Percentiles rank a stretch among this genome's conserved stretches.
Conservation (phyloP, 306 rosid genomes). For the Malus sieversii region DNA sequence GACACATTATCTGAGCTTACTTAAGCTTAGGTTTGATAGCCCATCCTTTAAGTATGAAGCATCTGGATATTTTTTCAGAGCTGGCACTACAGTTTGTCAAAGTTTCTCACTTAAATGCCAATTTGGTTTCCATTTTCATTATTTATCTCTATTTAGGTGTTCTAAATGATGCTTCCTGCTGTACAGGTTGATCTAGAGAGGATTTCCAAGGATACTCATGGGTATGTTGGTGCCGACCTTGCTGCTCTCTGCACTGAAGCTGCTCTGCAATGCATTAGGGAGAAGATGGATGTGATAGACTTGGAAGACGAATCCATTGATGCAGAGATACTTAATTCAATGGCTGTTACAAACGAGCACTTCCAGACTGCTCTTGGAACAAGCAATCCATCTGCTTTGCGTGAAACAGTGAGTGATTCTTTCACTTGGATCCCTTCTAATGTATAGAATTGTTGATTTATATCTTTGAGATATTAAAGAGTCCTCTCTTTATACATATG, state of each 20-base stretch:
- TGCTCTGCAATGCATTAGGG: conserved; percentile 63
- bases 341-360: conserved; percentile 62
- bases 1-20: background rate
- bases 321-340: conserved; percentile 54
- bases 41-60: background rate
- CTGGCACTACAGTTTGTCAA: background rate
- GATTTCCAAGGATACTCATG: conserved; percentile 55
- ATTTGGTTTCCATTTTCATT: background rate
- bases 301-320: conserved; percentile 64
- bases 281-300: conserved; percentile 64
- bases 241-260: conserved; percentile 77
- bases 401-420: conserved; percentile 47
- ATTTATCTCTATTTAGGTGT: background rate
- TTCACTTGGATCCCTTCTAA: background rate
- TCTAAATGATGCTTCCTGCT: background rate
- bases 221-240: conserved; percentile 69
- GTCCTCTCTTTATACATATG: background rate
- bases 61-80: background rate
- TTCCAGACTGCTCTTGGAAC: conserved; percentile 67
- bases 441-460: background rate
- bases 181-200: conserved; percentile 51
- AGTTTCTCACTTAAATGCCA: background rate
- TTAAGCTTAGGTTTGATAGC: background rate
- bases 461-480: background rate
- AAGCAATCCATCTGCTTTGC: conserved; percentile 67